Evolutionary conservation across 2,329 filamentous ascomycete genomes (phyloP).

Genomic region (Phaeoacremonium minimum): DNA sequence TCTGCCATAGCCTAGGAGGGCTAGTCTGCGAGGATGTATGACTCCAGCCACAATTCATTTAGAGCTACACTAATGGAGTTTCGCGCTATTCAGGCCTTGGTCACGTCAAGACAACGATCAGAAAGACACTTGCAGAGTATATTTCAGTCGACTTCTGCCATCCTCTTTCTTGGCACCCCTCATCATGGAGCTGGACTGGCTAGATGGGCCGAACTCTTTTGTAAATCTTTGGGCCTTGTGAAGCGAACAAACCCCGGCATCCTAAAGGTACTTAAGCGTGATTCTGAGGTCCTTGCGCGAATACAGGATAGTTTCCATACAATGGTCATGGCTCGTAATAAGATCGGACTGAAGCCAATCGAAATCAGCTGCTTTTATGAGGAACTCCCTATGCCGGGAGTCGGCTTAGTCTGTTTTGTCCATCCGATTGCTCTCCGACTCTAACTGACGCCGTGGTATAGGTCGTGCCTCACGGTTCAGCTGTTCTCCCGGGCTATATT

Average conservation of each 20-base stretch:
- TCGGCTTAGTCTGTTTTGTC: no score
- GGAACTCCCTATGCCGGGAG: slow-evolving; percentile 16
- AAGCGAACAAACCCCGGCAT: slow-evolving; percentile 21
- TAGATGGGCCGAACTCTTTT: slow-evolving; percentile 20
- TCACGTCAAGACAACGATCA: no score
- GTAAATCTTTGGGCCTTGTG: slow-evolving; percentile 16
- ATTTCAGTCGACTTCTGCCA: slow-evolving; percentile 18
- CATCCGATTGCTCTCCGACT: no score
- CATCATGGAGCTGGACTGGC: slow-evolving; percentile 24
- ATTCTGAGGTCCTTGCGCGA: slow-evolving; percentile 21
- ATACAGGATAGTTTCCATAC: slow-evolving; percentile 22
- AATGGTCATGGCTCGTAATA: slow-evolving; percentile 15
- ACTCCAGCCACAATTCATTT: background rate
- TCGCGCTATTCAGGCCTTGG: no score
- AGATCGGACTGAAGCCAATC: slow-evolving; percentile 13
- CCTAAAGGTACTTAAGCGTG: slow-evolving; percentile 14
- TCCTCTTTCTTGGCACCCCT: slow-evolving; percentile 30
- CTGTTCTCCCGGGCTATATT: slow-evolving; percentile 22
- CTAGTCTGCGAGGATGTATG: slow-evolving; percentile 19
- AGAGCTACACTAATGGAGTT: background rate
- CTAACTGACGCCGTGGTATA: no score
- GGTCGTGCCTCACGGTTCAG: slow-evolving; percentile 21
- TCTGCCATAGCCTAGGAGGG: slow-evolving; percentile 18
- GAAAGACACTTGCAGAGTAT: slow-evolving; percentile 14
- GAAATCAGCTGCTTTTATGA: slow-evolving; percentile 22